Base-by-base conservation (phyloP, 1,139 yeast genomes). In the Magnusiomyces paraingens region DNA sequence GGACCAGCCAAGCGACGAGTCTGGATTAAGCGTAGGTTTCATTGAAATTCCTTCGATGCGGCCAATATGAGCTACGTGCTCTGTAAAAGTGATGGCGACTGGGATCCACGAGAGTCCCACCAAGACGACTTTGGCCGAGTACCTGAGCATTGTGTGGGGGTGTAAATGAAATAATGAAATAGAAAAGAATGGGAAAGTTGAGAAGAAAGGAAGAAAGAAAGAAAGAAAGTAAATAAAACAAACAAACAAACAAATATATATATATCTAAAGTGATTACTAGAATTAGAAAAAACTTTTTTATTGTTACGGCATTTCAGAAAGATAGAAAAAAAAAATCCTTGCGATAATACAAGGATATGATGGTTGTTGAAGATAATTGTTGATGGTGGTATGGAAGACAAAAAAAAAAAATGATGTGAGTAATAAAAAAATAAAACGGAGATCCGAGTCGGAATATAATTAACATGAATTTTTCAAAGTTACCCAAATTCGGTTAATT, bases 11-110 rank as follows among this genome's bases (percentile, higher is more conserved):
- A 67, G 64, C 17, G 76, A 68, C 20, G 79, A 73, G 48, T 82
- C 77, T 0, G 96, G 95, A 66, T 91, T 91, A 64, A 91, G 79
- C 0, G 96, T 81, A 1, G 98, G 98, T 50, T 87, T 77, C 98
- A 91, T 91, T 18, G 96, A 88, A 43, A 78, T 70, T 1, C 98
- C 98, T 42, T 83, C 80, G n/a, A 91, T 80, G 67, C 82, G 80
- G 18, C 89, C 87, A 17, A 91, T 78, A 67, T 83, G 90, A 54
- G 81, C 81, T 5, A 82, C 81, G 67, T 86, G 89, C 62, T 86
- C 88, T 40, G 83, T 78, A 59, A 85, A 71, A 0, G 88, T 79
- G 62, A 83, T 78, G 20, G 79, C 70, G 51, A 90, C 96, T 0
- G 97, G 96, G 44, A 89, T 70, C 96, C 96, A 90, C 51, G 73